A percentile compares a stretch with the other conserved stretches of the same genome.
Conservation (phyloP, 78 protist species). For the Diacronema lutheri region DNA sequence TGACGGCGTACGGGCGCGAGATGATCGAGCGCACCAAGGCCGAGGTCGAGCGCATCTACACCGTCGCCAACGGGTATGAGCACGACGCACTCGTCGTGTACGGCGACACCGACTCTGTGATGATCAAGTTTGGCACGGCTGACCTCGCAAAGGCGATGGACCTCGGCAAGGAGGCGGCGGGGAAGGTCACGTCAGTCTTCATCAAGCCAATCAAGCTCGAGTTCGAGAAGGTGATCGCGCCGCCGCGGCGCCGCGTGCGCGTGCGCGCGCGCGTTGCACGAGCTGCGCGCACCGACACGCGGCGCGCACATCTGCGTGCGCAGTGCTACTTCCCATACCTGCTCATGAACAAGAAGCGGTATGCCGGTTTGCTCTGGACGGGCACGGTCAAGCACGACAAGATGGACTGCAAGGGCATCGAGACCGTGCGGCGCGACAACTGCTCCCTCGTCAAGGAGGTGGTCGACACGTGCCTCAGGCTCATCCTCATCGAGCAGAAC, state of each 20-base stretch:
- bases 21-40: constrained; percentile 92
- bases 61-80: constrained; percentile 80
- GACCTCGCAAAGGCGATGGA: not conserved
- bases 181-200: constrained; percentile 67
- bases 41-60: constrained; percentile 78
- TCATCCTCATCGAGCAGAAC: constrained; percentile 77
- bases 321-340: constrained; percentile 96
- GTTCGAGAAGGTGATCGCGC: constrained; percentile 65
- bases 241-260: too few relatives aligned
- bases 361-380: constrained; percentile 98
- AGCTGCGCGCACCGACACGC: too few relatives aligned
- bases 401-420: constrained; percentile 90
- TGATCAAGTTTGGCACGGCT: constrained; percentile 90
- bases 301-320: not conserved
- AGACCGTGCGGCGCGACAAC: constrained; percentile 89
- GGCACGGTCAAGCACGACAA: constrained; percentile 78
- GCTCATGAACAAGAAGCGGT: constrained; percentile 96
- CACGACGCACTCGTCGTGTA: constrained; percentile 91
- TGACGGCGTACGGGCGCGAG: constrained; percentile 97
- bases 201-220: constrained; percentile 94
- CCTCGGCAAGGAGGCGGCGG: constrained; percentile 9
- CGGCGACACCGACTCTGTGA: constrained; percentile 99
- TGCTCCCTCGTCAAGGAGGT: constrained; percentile 88
- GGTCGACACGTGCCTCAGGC: constrained; percentile 65
- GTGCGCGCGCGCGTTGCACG: too few relatives aligned